Percentiles rank a stretch among this genome's conserved stretches.
These are phyloP conservation scores for Lasiodiplodia sp. DNA, from an alignment of 2,329 filamentous ascomycete genomes.

Conservation along the genomic window DNA sequence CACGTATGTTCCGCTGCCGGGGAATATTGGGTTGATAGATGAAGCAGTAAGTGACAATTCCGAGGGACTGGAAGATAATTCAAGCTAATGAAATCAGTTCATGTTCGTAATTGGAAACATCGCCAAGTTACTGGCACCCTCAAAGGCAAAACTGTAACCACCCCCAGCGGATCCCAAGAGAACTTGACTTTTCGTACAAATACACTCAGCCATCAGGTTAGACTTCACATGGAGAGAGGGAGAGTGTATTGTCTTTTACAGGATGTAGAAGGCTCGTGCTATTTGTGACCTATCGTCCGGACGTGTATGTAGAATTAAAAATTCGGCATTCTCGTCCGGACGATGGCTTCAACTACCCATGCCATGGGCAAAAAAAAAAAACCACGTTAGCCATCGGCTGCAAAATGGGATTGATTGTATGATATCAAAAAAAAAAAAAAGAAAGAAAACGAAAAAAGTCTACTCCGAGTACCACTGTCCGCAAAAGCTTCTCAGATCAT, in stretches of 20 bases:
- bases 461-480: conserved; percentile 3
- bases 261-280: too few relatives aligned
- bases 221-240: too few relatives aligned
- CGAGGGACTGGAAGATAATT: too few relatives aligned
- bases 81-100: background rate
- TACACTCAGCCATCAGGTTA: too few relatives aligned
- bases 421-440: background rate
- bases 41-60: background rate
- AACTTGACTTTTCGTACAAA: too few relatives aligned
- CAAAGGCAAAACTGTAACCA: background rate
- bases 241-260: too few relatives aligned
- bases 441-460: background rate
- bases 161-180: background rate
- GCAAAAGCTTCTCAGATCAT: conserved; percentile 37
- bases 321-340: too few relatives aligned
- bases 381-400: too few relatives aligned
- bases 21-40: conserved; percentile 9
- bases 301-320: too few relatives aligned
- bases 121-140: background rate
- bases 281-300: too few relatives aligned
- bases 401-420: background rate
- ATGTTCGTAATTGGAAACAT: background rate
- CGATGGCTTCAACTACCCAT: too few relatives aligned
- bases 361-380: too few relatives aligned
- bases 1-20: conserved; percentile 19